Evolutionary conservation across 441 rosid genomes (phyloP).

Genomic region (Rhodomyrtus psidioides): DNA sequence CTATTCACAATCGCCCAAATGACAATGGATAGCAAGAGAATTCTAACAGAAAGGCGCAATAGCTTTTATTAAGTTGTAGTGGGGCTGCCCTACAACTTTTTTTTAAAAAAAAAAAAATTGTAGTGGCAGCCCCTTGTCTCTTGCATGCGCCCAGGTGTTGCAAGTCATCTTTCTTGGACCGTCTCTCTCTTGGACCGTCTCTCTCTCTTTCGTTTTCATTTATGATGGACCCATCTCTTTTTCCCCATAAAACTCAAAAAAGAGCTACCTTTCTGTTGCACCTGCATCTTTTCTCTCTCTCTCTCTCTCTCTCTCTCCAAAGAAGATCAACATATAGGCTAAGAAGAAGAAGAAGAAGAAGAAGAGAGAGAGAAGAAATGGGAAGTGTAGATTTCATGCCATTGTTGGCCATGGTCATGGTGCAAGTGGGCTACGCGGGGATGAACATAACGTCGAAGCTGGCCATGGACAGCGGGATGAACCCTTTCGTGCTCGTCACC

Average conservation of each 20-base stretch:
- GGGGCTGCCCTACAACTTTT: no score
- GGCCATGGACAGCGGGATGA: slow-evolving; percentile 87
- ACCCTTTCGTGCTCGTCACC: slow-evolving; percentile 73
- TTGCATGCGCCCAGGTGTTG: neutral
- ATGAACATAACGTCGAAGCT: slow-evolving; percentile 84
- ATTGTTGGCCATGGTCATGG: slow-evolving; percentile 62
- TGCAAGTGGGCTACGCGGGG: slow-evolving; percentile 74
- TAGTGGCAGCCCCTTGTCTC: neutral
- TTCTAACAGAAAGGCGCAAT: neutral
- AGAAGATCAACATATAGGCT: neutral
- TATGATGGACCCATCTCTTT: neutral
- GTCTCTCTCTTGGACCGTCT: neutral
- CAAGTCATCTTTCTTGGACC: neutral
- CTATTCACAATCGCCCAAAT: neutral
- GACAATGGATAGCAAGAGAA: neutral
- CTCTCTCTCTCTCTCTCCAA: neutral
- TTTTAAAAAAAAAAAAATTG: no score
- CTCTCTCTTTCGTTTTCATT: neutral
- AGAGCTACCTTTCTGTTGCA: neutral
- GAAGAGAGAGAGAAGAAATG: slow-evolving; percentile 5
- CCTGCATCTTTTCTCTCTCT: neutral
- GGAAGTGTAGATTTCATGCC: slow-evolving; percentile 41
- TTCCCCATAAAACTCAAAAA: neutral
- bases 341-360: neutral
- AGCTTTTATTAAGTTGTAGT: neutral